A percentile compares a stretch with the other conserved stretches of the same genome.
Evolutionary conservation across 345 rosid genomes (phyloP).

Genomic region (Lepidium sativum): DNA sequence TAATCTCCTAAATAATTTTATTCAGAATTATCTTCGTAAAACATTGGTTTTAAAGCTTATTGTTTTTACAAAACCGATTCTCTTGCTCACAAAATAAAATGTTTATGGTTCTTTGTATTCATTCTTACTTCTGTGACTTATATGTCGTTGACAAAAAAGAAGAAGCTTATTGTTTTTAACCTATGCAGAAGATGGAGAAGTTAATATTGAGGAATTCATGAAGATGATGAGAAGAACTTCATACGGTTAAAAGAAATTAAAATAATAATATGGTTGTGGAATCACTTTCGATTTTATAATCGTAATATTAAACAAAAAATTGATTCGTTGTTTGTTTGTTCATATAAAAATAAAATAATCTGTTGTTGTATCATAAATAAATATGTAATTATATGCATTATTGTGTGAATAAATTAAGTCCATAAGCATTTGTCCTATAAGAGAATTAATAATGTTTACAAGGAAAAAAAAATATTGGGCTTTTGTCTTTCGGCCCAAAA

Average conservation of each 20-base stretch:
- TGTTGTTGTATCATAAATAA: neutral
- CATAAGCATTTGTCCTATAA: no score
- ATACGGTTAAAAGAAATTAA: constrained; percentile 31
- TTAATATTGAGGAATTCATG: constrained; percentile 51
- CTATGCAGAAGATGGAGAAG: constrained; percentile 65
- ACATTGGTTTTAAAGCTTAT: neutral
- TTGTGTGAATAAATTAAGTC: neutral
- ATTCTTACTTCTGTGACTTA: no score
- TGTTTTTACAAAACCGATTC: no score
- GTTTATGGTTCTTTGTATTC: no score
- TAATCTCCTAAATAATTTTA: neutral
- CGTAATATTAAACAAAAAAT: neutral
- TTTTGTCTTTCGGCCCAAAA: no score
- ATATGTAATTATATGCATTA: neutral
- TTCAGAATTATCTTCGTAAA: no score
- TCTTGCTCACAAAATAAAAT: no score
- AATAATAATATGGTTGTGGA: neutral
- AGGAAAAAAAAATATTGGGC: no score
- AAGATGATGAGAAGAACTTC: constrained; percentile 64
- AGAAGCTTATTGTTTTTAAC: neutral
- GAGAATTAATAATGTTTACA: no score
- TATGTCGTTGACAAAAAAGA: no score
- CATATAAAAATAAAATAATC: neutral
- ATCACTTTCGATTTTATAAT: neutral
- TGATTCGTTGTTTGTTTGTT: neutral